Evolutionary conservation across 345 rosid genomes (phyloP).

Genomic region (Camelina hispida): DNA sequence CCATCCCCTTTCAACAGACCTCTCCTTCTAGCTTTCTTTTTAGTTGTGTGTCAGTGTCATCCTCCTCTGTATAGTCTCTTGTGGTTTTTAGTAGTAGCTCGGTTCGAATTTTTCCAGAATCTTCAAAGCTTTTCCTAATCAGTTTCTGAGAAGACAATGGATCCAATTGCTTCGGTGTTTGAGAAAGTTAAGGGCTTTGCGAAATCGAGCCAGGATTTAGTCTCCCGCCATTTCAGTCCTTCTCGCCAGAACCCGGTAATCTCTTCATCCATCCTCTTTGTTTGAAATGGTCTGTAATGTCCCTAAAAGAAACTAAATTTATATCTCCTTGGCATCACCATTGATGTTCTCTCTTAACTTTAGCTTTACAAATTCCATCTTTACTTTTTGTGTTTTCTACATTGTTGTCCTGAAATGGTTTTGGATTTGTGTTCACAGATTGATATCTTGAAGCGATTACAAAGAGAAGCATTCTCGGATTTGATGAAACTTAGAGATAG

Average conservation of each 20-base stretch:
- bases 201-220: conserved; percentile 55
- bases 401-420: not conserved
- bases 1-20: not conserved
- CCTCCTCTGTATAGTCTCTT: not conserved
- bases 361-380: no score
- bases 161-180: conserved; percentile 54
- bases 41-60: no score
- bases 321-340: not conserved
- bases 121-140: not conserved
- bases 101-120: not conserved
- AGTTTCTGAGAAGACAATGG: conserved; percentile 48
- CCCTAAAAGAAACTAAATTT: no score
- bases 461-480: conserved; percentile 84
- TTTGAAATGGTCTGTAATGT: not conserved
- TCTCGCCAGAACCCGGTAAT: conserved; percentile 71
- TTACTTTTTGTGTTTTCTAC: conserved; percentile 5
- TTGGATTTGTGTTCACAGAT: conserved; percentile 61
- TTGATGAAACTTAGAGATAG: conserved; percentile 86
- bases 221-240: conserved; percentile 49
- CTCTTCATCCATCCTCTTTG: not conserved
- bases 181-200: conserved; percentile 59
- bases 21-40: not conserved
- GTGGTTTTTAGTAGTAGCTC: not conserved
- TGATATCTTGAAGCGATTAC: conserved; percentile 93
- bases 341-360: not conserved